Conservation (phyloP, 495 filamentous ascomycete species). For the Penicillium paradoxum region DNA sequence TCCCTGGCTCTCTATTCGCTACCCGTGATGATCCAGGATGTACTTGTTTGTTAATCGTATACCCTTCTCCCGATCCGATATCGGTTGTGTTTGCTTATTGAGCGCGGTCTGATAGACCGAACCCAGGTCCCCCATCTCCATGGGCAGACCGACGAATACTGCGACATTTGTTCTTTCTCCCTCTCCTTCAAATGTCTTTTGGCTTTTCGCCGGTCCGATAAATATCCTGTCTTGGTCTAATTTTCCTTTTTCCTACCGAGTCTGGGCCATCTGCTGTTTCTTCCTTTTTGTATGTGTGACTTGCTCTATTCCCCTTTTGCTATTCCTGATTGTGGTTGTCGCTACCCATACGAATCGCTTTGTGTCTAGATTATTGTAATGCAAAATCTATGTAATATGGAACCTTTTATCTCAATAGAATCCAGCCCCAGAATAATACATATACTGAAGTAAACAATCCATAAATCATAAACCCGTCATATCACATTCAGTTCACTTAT, state of each 20-base stretch:
- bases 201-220: neutral
- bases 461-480: no score
- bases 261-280: conserved; percentile 4
- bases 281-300: conserved; percentile 5
- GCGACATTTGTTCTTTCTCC: neutral
- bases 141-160: conserved; percentile 14
- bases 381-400: neutral
- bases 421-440: neutral
- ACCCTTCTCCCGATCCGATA: conserved; percentile 10
- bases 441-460: no score
- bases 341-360: conserved; percentile 20
- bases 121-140: neutral
- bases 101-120: conserved; percentile 4
- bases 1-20: neutral
- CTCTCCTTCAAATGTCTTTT: neutral
- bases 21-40: neutral
- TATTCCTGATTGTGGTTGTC: conserved; percentile 17
- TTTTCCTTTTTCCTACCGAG: conserved; percentile 4
- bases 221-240: conserved; percentile 4
- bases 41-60: conserved; percentile 12
- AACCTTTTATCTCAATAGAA: neutral
- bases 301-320: conserved; percentile 34
- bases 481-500: no score
- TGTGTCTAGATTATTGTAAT: neutral
- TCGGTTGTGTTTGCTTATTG: conserved; percentile 18